Conservation (phyloP, 768 basidiomycete species). For the Rhodotorula taiwanensis region DNA sequence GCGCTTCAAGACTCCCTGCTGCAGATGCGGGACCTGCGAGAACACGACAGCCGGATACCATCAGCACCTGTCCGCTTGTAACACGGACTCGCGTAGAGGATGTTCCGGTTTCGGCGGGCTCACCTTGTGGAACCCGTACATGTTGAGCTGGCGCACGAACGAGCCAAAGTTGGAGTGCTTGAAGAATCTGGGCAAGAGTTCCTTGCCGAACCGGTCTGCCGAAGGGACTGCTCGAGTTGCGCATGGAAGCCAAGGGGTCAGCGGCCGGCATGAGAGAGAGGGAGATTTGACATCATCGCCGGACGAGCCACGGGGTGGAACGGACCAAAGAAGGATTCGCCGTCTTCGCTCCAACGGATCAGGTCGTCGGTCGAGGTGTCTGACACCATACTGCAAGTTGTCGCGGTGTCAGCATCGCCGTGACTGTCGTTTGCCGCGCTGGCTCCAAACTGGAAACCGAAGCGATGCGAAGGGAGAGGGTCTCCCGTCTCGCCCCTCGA, state of each 20-base stretch:
- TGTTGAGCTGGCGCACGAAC: conserved; percentile 88
- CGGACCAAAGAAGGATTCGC: conserved; percentile 85
- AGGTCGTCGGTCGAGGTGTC: conserved; percentile 72
- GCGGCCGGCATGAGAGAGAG: not conserved
- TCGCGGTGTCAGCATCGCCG: too few species aligned
- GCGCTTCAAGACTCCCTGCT: conserved; percentile 81
- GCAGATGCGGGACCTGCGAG: conserved; percentile 67
- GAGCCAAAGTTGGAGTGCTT: conserved; percentile 93
- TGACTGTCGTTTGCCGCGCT: too few species aligned
- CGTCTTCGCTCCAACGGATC: conserved; percentile 84
- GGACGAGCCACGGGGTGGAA: not conserved
- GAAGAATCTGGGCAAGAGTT: conserved; percentile 89
- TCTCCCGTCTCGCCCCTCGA: too few species aligned
- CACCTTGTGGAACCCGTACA: conserved; percentile 89
- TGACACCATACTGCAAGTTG: conserved; percentile 80
- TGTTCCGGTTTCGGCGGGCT: conserved; percentile 2
- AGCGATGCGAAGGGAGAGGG: too few species aligned
- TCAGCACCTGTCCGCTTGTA: too few species aligned
- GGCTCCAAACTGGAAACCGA: too few species aligned
- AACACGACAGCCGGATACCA: too few species aligned
- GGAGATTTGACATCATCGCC: not conserved
- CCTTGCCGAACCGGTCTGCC: conserved; percentile 79
- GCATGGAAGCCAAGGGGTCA: not conserved
- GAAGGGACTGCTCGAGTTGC: conserved; percentile 59
- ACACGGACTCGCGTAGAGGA: too few species aligned